phyloP scores from a whole-genome alignment of 139 green algal species.

The Mychonastes homosphaera region DNA sequence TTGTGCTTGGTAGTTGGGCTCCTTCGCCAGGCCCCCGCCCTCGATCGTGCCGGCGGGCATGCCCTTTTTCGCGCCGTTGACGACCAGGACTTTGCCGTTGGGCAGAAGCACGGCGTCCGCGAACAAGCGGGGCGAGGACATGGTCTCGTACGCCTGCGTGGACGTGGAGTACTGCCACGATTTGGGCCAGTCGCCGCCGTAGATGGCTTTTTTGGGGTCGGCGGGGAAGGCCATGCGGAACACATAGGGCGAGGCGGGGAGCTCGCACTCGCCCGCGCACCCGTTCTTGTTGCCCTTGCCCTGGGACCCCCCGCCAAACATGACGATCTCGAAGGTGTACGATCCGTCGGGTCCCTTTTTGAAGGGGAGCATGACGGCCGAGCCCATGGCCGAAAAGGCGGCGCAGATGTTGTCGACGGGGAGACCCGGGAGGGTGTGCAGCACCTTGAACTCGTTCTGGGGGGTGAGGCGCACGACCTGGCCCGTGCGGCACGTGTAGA shows the following conservation, averaged over 20 bases:
- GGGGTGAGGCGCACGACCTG: constrained; percentile 13
- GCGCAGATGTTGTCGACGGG: constrained; percentile 12
- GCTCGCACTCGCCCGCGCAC: constrained; percentile 19
- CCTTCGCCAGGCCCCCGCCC: constrained; percentile 14
- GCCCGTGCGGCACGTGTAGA: constrained; percentile 22
- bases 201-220: not conserved
- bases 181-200: constrained; percentile 14
- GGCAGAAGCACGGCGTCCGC: constrained; percentile 17
- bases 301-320: constrained; percentile 18
- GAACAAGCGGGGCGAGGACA: constrained; percentile 13
- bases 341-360: not conserved
- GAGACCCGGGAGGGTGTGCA: constrained; percentile 10
- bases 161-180: not conserved
- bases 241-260: constrained; percentile 8
- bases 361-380: constrained; percentile 9
- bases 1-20: constrained; percentile 2
- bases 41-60: constrained; percentile 14
- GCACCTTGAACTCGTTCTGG: constrained; percentile 7
- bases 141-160: constrained; percentile 16
- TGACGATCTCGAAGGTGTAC: constrained; percentile 19
- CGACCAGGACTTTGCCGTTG: constrained; percentile 5
- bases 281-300: not conserved
- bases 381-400: constrained; percentile 14
- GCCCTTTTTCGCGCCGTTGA: constrained; percentile 3
- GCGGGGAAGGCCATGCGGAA: constrained; percentile 18